Evolutionary conservation across 441 rosid genomes (phyloP).

Genomic region (Populus trichocarpa): DNA sequence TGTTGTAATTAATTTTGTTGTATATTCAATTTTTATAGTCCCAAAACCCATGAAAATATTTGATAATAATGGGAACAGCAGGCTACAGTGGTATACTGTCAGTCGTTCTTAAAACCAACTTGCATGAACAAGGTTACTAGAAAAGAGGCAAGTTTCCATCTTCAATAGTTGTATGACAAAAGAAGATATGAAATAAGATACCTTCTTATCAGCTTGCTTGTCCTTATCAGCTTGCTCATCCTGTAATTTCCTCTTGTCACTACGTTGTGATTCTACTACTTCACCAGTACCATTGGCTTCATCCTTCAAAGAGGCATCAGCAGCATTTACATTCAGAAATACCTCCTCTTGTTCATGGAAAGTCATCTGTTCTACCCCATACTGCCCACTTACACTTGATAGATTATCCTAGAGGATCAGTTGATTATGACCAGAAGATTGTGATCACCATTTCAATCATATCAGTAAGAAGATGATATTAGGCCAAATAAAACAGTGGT

Average conservation of each 20-base stretch:
- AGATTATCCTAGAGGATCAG: constrained; percentile 44
- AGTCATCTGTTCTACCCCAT: constrained; percentile 81
- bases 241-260: constrained; percentile 62
- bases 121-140: neutral
- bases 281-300: constrained; percentile 42
- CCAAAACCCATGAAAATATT: neutral
- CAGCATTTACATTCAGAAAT: constrained; percentile 37
- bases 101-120: neutral
- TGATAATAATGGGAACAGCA: neutral
- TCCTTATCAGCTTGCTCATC: constrained; percentile 25
- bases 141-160: neutral
- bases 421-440: constrained; percentile 2
- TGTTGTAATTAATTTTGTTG: neutral
- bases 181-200: constrained; percentile 5
- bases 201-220: constrained; percentile 12
- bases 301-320: constrained; percentile 37
- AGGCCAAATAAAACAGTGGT: neutral
- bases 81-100: neutral
- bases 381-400: constrained; percentile 32
- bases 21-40: neutral
- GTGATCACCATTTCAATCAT: neutral
- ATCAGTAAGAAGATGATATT: neutral
- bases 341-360: constrained; percentile 76
- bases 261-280: constrained; percentile 35
- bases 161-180: neutral